These are phyloP conservation scores for Echria macrotheca DNA, from an alignment of 495 filamentous ascomycete species.

Conservation along the genomic window DNA sequence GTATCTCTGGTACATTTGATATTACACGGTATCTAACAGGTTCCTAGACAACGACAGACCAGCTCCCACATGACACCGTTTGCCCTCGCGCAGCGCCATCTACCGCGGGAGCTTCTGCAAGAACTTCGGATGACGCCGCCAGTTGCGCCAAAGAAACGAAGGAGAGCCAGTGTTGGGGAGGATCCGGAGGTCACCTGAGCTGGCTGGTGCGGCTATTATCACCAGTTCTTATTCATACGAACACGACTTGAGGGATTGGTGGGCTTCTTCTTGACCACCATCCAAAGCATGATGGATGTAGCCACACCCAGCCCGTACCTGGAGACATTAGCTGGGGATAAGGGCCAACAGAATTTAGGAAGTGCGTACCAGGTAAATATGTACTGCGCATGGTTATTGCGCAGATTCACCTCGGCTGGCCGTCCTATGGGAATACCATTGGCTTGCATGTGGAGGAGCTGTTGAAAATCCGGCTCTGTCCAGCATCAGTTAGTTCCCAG, in stretches of 20 bases:
- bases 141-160: constrained; percentile 20
- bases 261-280: constrained; percentile 81
- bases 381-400: constrained; percentile 96
- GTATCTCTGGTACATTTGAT: constrained; percentile 22
- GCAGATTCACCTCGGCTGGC: constrained; percentile 82
- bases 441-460: constrained; percentile 60
- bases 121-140: constrained; percentile 69
- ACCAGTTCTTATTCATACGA: constrained; percentile 79
- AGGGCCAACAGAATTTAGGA: not conserved
- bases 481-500: too few species aligned
- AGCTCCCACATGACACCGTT: constrained; percentile 70
- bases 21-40: constrained; percentile 27
- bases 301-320: constrained; percentile 87
- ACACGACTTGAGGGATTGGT: constrained; percentile 67
- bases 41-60: constrained; percentile 68
- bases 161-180: constrained; percentile 10
- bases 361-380: constrained; percentile 89
- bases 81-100: constrained; percentile 71
- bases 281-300: constrained; percentile 90
- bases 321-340: constrained; percentile 1
- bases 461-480: constrained; percentile 70
- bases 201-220: constrained; percentile 21
- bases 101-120: constrained; percentile 78
- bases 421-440: constrained; percentile 93
- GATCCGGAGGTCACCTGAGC: constrained; percentile 25